Evolutionary conservation across 306 rosid genomes (phyloP).

Genomic region (Aeschynomene evenia): DNA sequence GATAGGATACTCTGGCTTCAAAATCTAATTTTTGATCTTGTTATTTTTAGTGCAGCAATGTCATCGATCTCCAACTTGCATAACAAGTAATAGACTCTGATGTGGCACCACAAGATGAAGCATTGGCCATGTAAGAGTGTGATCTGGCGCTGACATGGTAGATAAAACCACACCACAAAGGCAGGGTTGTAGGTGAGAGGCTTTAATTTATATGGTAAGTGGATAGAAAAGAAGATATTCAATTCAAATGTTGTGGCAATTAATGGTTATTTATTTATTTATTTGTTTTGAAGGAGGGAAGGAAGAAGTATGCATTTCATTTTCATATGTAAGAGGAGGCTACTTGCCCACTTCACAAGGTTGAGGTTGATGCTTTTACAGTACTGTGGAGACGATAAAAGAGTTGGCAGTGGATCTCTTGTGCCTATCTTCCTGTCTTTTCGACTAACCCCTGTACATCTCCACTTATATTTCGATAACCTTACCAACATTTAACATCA

Average conservation of each 20-base stretch:
- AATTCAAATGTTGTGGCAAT: background rate
- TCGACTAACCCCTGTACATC: too few species aligned
- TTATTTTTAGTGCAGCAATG: background rate
- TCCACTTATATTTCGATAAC: too few species aligned
- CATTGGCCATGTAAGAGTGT: background rate
- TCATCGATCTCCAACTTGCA: background rate
- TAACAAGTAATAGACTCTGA: background rate
- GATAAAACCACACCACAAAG: constrained; percentile 6
- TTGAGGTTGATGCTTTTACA: constrained; percentile 6
- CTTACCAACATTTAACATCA: too few species aligned
- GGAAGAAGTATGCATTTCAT: constrained; percentile 4
- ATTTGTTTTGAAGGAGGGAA: background rate
- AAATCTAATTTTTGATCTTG: background rate
- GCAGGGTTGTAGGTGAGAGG: background rate
- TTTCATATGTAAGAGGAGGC: background rate
- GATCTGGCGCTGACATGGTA: constrained; percentile 5
- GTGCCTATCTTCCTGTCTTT: too few species aligned
- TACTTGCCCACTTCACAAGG: background rate
- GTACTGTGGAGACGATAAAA: background rate
- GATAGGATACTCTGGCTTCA: background rate
- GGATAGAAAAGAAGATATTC: background rate
- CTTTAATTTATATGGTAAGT: background rate
- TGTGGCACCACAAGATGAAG: background rate
- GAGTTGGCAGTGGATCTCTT: too few species aligned
- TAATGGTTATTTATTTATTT: too few species aligned